These are phyloP conservation scores for Ascochyta fabae DNA, from an alignment of 2,329 filamentous ascomycete species.

Conservation along the genomic window DNA sequence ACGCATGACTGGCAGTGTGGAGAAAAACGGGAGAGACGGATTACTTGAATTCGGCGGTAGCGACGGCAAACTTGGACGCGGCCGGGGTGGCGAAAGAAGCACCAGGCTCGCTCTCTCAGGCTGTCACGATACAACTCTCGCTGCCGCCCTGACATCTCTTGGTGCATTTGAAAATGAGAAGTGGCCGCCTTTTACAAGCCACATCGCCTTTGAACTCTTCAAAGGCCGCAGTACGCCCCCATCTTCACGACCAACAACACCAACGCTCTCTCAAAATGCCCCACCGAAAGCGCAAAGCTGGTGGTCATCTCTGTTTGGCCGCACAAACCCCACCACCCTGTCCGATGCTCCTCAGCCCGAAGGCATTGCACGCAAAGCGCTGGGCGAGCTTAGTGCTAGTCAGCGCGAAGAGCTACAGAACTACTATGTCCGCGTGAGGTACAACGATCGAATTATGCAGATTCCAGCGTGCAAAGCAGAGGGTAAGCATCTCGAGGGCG, in stretches of 20 bases:
- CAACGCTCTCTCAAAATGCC: slow-evolving; percentile 9
- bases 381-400: slow-evolving; percentile 60
- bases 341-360: slow-evolving; percentile 19
- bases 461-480: slow-evolving; percentile 79
- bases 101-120: slow-evolving; percentile 82
- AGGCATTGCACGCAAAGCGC: slow-evolving; percentile 67
- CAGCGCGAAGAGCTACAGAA: slow-evolving; percentile 69
- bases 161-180: slow-evolving; percentile 75
- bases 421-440: slow-evolving; percentile 88
- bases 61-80: slow-evolving; percentile 43
- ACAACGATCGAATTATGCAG: slow-evolving; percentile 83
- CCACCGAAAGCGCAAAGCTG: slow-evolving; percentile 35
- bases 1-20: slow-evolving; percentile 51
- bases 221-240: slow-evolving; percentile 53
- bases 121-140: slow-evolving; percentile 93
- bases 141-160: slow-evolving; percentile 75
- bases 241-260: slow-evolving; percentile 5
- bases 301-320: slow-evolving; percentile 48
- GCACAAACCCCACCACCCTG: slow-evolving; percentile 20
- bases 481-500: slow-evolving; percentile 84
- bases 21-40: slow-evolving; percentile 45
- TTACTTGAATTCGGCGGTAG: slow-evolving; percentile 50
- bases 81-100: slow-evolving; percentile 57
- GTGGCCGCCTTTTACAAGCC: slow-evolving; percentile 95
- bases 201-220: slow-evolving; percentile 91